Conservation (phyloP, 495 filamentous ascomycete genomes). For the Hypoxylon fragiforme region DNA sequence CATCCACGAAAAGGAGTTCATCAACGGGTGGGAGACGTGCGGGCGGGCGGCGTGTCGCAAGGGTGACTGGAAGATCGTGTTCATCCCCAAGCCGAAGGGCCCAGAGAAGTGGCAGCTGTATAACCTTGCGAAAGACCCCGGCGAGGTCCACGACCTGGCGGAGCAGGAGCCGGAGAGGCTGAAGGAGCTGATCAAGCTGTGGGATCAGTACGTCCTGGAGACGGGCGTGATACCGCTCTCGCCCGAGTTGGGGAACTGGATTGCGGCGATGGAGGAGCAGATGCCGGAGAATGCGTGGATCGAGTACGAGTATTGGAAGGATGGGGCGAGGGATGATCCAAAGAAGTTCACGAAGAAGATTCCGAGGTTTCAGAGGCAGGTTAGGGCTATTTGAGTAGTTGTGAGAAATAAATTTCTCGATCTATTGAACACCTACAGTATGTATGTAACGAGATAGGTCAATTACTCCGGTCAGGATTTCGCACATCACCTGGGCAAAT, state of each 20-base stretch:
- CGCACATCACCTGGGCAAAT: no score
- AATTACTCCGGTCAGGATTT: no score
- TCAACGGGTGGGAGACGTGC: slow-evolving; percentile 46
- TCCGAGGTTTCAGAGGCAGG: slow-evolving; percentile 55
- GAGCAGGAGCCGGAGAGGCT: slow-evolving; percentile 36
- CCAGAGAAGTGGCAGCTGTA: slow-evolving; percentile 43
- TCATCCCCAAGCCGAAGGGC: slow-evolving; percentile 39
- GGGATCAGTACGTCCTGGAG: slow-evolving; percentile 58
- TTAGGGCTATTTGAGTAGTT: slow-evolving; percentile 42
- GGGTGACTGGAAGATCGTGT: slow-evolving; percentile 48
- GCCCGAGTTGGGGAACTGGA: slow-evolving; percentile 45
- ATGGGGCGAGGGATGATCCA: slow-evolving; percentile 59
- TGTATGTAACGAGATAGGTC: no score
- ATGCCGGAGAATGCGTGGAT: slow-evolving; percentile 71
- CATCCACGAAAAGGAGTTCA: slow-evolving; percentile 46
- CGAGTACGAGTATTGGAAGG: slow-evolving; percentile 71
- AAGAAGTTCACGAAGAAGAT: slow-evolving; percentile 57
- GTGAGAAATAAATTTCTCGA: not conserved
- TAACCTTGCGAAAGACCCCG: slow-evolving; percentile 44
- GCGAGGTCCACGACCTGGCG: slow-evolving; percentile 45
- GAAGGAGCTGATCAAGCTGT: slow-evolving; percentile 40
- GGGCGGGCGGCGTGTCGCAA: slow-evolving; percentile 44
- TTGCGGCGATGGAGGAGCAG: slow-evolving; percentile 65
- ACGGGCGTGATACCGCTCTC: slow-evolving; percentile 53
- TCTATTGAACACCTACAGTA: not conserved